A percentile compares a stretch with the other conserved stretches of the same genome.
These are phyloP conservation scores for Fraxinus pennsylvanica DNA, from an alignment of 257 asterid genomes.

Conservation along the genomic window DNA sequence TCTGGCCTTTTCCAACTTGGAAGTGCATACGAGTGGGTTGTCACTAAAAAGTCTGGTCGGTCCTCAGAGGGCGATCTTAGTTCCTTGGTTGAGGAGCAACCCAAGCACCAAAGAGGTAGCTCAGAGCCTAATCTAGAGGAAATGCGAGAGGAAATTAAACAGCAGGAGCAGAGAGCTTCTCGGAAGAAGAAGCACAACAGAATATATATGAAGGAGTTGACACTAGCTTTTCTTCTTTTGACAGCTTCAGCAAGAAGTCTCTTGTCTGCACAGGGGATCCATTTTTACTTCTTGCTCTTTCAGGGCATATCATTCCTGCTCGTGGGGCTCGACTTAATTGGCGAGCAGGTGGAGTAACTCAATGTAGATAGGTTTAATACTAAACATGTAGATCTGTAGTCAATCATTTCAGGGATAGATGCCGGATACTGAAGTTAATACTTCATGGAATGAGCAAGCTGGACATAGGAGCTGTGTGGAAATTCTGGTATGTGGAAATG, in stretches of 20 bases:
- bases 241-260: constrained; percentile 25
- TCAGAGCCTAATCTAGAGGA: constrained; percentile 48
- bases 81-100: neutral
- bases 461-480: constrained; percentile 3
- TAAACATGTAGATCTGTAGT: neutral
- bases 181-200: constrained; percentile 26
- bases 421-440: neutral
- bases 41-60: constrained; percentile 23
- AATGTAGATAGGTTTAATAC: neutral
- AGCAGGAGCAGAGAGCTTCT: constrained; percentile 31
- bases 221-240: constrained; percentile 14
- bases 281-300: constrained; percentile 27
- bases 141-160: constrained; percentile 29
- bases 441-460: neutral
- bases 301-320: constrained; percentile 26
- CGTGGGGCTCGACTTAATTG: constrained; percentile 24
- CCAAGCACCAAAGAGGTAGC: constrained; percentile 24
- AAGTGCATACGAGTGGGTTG: constrained; percentile 27
- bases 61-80: constrained; percentile 22
- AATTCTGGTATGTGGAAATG: neutral
- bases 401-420: neutral
- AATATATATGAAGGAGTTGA: constrained; percentile 16
- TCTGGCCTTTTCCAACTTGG: constrained; percentile 26
- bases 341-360: constrained; percentile 16
- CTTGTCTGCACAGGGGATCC: constrained; percentile 27